phyloP scores from a whole-genome alignment of 805 yeast species.

The Teunomyces barrocoloradensis region DNA sequence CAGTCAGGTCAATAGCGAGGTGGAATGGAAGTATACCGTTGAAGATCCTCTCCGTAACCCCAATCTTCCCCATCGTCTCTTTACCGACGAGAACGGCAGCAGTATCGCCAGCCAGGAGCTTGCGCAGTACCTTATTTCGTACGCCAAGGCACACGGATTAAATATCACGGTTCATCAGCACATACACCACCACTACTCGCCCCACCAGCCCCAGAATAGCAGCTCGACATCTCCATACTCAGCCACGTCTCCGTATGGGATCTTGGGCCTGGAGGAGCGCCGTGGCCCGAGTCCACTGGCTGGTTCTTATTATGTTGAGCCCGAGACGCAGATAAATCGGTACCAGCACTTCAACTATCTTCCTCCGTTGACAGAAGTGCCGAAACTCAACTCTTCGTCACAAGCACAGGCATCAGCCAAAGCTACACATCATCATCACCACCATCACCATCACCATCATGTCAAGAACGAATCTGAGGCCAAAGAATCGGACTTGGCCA shows the following conservation, averaged over 20 bases:
- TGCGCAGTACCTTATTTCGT: slow-evolving; percentile 55
- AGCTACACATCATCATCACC: slow-evolving; percentile 25
- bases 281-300: slow-evolving; percentile 3
- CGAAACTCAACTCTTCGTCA: slow-evolving; percentile 61
- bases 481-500: slow-evolving; percentile 45
- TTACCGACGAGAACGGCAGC: slow-evolving; percentile 39
- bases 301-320: slow-evolving; percentile 30
- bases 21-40: slow-evolving; percentile 62
- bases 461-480: slow-evolving; percentile 5
- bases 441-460: slow-evolving; percentile 30
- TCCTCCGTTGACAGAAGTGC: slow-evolving; percentile 69
- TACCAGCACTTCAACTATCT: slow-evolving; percentile 71
- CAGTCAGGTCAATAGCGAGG: slow-evolving; percentile 16
- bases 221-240: slow-evolving; percentile 7
- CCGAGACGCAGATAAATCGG: slow-evolving; percentile 55
- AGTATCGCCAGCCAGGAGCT: slow-evolving; percentile 49
- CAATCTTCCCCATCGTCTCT: slow-evolving; percentile 21
- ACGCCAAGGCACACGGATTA: slow-evolving; percentile 57
- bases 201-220: slow-evolving; percentile 5
- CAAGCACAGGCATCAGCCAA: slow-evolving; percentile 34
- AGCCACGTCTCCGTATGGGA: slow-evolving; percentile 10
- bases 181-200: slow-evolving; percentile 71
- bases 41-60: slow-evolving; percentile 40
- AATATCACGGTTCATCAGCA: slow-evolving; percentile 80
- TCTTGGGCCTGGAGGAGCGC: not conserved